Conservation (phyloP, 2,329 filamentous ascomycete genomes). For the Diaporthe australafricana region DNA sequence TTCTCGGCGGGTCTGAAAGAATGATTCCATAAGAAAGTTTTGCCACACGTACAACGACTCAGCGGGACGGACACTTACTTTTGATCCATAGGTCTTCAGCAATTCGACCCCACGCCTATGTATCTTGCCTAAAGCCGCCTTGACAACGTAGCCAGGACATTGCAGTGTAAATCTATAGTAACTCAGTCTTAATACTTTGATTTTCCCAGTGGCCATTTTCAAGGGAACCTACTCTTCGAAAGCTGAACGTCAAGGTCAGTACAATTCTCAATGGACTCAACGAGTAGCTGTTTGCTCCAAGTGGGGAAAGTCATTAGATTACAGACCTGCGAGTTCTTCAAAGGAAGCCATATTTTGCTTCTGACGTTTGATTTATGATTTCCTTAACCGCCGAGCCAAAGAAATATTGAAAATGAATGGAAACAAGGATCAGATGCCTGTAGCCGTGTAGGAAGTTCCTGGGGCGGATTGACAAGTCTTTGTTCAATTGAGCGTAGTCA, state of each 20-base stretch:
- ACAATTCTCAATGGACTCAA: background rate
- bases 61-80: background rate
- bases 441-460: background rate
- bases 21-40: background rate
- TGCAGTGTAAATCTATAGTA: background rate
- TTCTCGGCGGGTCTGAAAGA: background rate
- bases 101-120: background rate
- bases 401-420: background rate
- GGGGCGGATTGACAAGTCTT: background rate
- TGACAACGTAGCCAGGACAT: background rate
- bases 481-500: background rate
- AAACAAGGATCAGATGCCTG: background rate
- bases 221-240: background rate
- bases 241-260: background rate
- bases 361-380: fast-evolving
- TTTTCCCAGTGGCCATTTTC: too few species aligned
- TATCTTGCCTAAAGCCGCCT: background rate
- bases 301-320: background rate
- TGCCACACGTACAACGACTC: too few species aligned
- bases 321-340: conserved; percentile 4
- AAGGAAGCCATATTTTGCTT: background rate
- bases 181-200: fast-evolving
- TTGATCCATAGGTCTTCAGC: background rate
- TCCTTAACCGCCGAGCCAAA: background rate
- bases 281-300: too few species aligned